phyloP scores from a whole-genome alignment of 495 filamentous ascomycete genomes.

The Aspergillus ostianus region DNA sequence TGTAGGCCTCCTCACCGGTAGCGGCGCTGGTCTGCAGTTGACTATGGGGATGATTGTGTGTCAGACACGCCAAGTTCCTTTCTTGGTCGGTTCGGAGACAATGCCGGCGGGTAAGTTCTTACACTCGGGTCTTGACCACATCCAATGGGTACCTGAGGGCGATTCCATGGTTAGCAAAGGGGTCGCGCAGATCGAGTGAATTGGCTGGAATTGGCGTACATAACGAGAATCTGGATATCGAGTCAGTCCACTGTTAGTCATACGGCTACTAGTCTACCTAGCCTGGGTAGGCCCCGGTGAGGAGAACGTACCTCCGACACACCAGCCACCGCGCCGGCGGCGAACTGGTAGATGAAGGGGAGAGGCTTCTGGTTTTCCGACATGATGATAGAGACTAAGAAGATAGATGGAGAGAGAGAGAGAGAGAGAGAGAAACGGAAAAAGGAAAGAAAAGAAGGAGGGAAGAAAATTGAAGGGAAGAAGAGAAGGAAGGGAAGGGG shows the following conservation, averaged over 20 bases:
- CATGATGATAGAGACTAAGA: slow-evolving; percentile 46
- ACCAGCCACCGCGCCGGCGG: slow-evolving; percentile 85
- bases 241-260: slow-evolving; percentile 28
- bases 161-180: neutral
- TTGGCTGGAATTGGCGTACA: slow-evolving; percentile 51
- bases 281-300: slow-evolving; percentile 1
- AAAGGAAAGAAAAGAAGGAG: slow-evolving; percentile 14
- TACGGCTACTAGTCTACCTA: slow-evolving; percentile 14
- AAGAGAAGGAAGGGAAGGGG: slow-evolving; percentile 5
- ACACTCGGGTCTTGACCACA: slow-evolving; percentile 98
- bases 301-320: slow-evolving; percentile 74
- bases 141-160: slow-evolving; percentile 82
- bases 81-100: neutral
- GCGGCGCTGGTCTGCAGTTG: slow-evolving; percentile 79
- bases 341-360: slow-evolving; percentile 83
- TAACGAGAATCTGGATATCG: slow-evolving; percentile 70
- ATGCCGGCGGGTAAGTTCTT: slow-evolving; percentile 33
- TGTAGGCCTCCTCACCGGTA: slow-evolving; percentile 77
- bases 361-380: slow-evolving; percentile 61
- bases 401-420: slow-evolving; percentile 13
- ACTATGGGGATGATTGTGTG: slow-evolving; percentile 39
- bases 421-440: slow-evolving; percentile 14
- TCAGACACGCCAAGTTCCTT: neutral
- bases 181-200: slow-evolving; percentile 1
- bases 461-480: slow-evolving; percentile 5